Conservation (phyloP, 345 rosid species). For the Eucalyptus curtisii region DNA sequence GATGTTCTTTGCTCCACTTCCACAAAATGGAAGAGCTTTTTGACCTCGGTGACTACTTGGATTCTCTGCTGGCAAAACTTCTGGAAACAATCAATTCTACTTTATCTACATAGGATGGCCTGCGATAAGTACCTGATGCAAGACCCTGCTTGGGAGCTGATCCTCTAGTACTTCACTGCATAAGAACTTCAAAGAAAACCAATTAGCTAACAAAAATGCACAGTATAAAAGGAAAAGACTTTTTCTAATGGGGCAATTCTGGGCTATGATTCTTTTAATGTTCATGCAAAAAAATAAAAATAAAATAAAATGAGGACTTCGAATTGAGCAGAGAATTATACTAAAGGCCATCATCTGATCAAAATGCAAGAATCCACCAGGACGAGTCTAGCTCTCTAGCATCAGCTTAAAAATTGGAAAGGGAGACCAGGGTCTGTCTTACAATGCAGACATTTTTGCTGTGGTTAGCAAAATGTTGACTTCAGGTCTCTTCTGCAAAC, state of each 20-base stretch:
- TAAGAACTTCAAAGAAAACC: background rate
- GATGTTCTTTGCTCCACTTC: background rate
- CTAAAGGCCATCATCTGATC: background rate
- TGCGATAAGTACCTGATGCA: conserved; percentile 50
- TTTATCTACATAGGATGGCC: background rate
- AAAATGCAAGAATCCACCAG: background rate
- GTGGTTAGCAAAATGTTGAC: conserved; percentile 70
- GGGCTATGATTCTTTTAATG: background rate
- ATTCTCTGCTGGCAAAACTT: background rate
- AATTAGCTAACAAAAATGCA: background rate
- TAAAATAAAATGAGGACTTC: background rate
- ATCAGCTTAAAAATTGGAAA: background rate
- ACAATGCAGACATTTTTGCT: conserved; percentile 66
- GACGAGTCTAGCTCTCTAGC: background rate
- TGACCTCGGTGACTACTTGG: background rate
- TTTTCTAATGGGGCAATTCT: background rate
- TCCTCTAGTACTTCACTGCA: conserved; percentile 76
- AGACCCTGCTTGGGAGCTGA: conserved; percentile 45
- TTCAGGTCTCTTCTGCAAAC: conserved; percentile 39
- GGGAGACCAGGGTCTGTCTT: background rate
- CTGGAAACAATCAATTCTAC: background rate
- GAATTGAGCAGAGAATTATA: background rate
- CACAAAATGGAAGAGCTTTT: background rate
- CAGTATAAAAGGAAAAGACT: background rate
- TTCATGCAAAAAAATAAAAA: background rate